Percentiles rank a stretch among this genome's conserved stretches.
These are phyloP conservation scores for Alternaria infectoria DNA, from an alignment of 2,329 filamentous ascomycete species.

Conservation along the genomic window DNA sequence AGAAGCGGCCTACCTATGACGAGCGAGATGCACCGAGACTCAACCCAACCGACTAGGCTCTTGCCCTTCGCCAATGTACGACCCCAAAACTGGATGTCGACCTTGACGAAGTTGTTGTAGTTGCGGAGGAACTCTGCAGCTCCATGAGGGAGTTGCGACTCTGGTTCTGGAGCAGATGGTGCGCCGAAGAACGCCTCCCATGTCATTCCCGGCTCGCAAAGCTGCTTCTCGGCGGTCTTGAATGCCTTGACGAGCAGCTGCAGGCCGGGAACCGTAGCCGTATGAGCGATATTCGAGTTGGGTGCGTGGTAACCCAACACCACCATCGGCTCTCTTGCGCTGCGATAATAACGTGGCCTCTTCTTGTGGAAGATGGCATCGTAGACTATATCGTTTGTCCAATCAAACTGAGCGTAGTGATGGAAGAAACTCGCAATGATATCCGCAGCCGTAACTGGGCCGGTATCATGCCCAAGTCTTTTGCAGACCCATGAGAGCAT, in stretches of 20 bases:
- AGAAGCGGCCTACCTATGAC: conserved; percentile 59
- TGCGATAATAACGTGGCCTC: conserved; percentile 58
- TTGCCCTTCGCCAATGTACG: conserved; percentile 61
- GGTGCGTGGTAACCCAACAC: conserved; percentile 69
- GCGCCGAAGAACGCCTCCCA: conserved; percentile 38
- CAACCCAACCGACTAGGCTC: conserved; percentile 67
- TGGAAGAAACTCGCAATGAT: conserved; percentile 67
- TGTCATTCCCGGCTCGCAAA: conserved; percentile 42
- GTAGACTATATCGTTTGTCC: conserved; percentile 61
- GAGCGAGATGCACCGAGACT: conserved; percentile 64
- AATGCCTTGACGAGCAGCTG: conserved; percentile 61
- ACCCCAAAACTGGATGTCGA: conserved; percentile 72
- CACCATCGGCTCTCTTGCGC: conserved; percentile 65
- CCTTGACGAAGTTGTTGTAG: conserved; percentile 64
- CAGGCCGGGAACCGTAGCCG: conserved; percentile 61
- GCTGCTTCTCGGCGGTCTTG: conserved; percentile 51
- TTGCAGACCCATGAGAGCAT: conserved; percentile 68
- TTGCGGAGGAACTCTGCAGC: conserved; percentile 57
- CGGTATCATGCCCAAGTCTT: conserved; percentile 34
- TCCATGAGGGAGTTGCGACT: background rate
- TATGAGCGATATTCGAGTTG: conserved; percentile 64
- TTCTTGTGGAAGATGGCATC: conserved; percentile 63
- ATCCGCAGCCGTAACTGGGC: conserved; percentile 55
- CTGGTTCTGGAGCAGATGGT: background rate
- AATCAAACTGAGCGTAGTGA: conserved; percentile 68